Evolutionary conservation across 306 rosid genomes (phyloP).

Genomic region (Rosa persica): DNA sequence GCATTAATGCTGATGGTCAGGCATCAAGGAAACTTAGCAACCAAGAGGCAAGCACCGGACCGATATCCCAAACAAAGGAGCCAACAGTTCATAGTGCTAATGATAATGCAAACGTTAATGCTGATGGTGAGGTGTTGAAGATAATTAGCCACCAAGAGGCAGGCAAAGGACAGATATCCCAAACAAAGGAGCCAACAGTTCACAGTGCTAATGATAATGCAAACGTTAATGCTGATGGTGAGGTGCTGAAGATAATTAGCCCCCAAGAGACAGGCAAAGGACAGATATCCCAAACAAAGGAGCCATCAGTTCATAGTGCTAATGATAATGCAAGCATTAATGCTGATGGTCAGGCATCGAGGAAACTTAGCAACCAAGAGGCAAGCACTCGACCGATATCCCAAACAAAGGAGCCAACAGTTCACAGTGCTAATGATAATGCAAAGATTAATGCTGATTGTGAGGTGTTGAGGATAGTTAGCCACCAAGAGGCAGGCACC

Average conservation of each 20-base stretch:
- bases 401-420: neutral
- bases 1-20: constrained; percentile 33
- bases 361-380: neutral
- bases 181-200: neutral
- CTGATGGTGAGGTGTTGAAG: neutral
- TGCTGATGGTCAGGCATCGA: neutral
- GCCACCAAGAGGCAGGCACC: neutral
- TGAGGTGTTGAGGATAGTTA: neutral
- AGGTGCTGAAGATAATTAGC: neutral
- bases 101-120: neutral
- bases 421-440: neutral
- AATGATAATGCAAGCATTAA: neutral
- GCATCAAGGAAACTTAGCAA: constrained; percentile 40
- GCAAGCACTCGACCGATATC: neutral
- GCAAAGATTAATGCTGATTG: neutral
- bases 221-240: neutral
- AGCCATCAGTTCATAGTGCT: constrained; percentile 41
- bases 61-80: constrained; percentile 52
- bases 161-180: neutral
- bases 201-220: constrained; percentile 16
- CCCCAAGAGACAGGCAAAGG: neutral
- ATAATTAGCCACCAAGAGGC: neutral
- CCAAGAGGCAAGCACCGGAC: constrained; percentile 43
- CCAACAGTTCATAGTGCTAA: constrained; percentile 46
- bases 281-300: neutral